Evolutionary conservation across 2,329 filamentous ascomycete genomes (phyloP), one percentile per base, ranked within the genome.

Genomic region (Trichoderma afroharzianum): DNA sequence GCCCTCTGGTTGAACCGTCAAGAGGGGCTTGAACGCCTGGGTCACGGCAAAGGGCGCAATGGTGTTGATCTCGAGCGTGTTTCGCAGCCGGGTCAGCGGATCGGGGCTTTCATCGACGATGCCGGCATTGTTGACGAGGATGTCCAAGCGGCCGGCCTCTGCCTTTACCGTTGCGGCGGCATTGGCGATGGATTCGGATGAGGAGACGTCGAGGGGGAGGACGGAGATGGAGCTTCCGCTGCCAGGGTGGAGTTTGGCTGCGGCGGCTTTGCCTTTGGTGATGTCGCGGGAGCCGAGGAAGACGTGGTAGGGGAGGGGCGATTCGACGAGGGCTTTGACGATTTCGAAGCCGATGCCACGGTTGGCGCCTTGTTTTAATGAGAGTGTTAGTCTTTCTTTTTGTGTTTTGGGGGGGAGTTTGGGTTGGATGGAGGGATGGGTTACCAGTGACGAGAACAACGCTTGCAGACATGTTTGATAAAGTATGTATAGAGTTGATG

Each of bases 201-300:
- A 77, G 0, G 33, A 69, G 14, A 78, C 74, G 28, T 80, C 79
- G 2, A 80, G 74, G 3, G 75, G 50, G 3, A 79, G 33, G 2
- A 63, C 72, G 28, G 77, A 68, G 6, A 90, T 91, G 1, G 90
- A 90, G 28, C 28, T 53, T 15, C 57, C 87, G 80, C 88, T 82
- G 15, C 91, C 82, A 55, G 91, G 85, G 73, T 90, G 87, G 67
- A 92, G 84, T 53, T 75, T 77, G 50, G 78, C 80, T 74, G 86
- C 84, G 70, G 85, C 83, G 61, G 81, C 78, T 6, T 78, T 66
- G 62, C 82, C 83, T 73, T 83, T 84, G 30, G 81, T 77, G 18
- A 59, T 18, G 53, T 71, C 72, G n/a, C 83, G 80, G 50, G 75
- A 74, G 24, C 78, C 80, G 24, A 85, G 77, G 32, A 85, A 75